Evolutionary conservation across 2,329 filamentous ascomycete species (phyloP).

Genomic region (Mycocentrospora acerina): DNA sequence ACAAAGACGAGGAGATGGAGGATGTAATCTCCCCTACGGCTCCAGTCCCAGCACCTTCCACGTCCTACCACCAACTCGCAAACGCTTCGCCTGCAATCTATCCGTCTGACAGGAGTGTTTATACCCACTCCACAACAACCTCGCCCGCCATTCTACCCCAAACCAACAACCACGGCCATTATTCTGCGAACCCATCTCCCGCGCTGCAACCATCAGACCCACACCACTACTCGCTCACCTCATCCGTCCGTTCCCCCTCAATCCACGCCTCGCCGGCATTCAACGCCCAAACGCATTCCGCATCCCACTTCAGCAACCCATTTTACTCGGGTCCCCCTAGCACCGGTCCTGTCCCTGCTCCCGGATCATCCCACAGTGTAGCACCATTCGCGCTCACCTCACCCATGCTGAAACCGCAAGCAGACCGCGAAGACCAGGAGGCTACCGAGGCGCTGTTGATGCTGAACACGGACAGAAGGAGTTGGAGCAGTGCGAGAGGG

Average conservation of each 20-base stretch:
- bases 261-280: constrained; percentile 41
- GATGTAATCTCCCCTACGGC: constrained; percentile 37
- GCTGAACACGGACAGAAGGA: constrained; percentile 76
- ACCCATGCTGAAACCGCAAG: constrained; percentile 39
- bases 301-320: constrained; percentile 22
- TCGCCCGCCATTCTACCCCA: constrained; percentile 42
- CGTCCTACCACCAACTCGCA: constrained; percentile 27
- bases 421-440: constrained; percentile 60
- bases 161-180: constrained; percentile 49
- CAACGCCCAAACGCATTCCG: constrained; percentile 45
- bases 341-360: constrained; percentile 18
- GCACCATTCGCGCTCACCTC: constrained; percentile 37
- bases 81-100: constrained; percentile 38
- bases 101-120: constrained; percentile 41
- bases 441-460: constrained; percentile 85
- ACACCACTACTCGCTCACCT: constrained; percentile 49
- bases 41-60: neutral
- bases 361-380: constrained; percentile 26
- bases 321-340: constrained; percentile 30
- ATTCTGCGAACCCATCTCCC: constrained; percentile 48
- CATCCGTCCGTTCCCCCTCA: constrained; percentile 42
- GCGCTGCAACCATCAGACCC: constrained; percentile 46
- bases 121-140: constrained; percentile 39
- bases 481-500: constrained; percentile 28
- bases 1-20: constrained; percentile 51